Conservation (phyloP, 805 yeast genomes). For the Yamadazyma sp. region DNA sequence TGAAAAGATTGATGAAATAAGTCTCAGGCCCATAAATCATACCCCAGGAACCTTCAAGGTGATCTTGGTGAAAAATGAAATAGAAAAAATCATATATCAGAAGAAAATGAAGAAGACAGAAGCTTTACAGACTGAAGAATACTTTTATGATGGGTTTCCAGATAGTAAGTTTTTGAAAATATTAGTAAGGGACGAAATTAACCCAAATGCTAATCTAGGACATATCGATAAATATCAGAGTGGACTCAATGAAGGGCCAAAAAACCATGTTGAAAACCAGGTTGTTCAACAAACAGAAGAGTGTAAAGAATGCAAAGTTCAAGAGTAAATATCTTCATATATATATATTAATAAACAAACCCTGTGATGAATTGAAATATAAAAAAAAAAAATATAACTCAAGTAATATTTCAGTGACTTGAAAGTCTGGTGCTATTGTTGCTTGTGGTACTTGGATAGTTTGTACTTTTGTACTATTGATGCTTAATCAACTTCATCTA, state of each 20-base stretch:
- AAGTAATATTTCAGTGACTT: too few species aligned
- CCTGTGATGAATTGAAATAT: too few species aligned
- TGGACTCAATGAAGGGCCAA: conserved; percentile 8
- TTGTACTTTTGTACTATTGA: too few species aligned
- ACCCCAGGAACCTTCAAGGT: conserved; percentile 25
- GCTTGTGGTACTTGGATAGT: too few species aligned
- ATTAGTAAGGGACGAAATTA: conserved; percentile 55
- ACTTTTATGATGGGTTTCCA: conserved; percentile 71
- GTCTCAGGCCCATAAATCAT: conserved; percentile 22
- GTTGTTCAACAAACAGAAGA: conserved; percentile 4
- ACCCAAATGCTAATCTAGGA: conserved; percentile 54
- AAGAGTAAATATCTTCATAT: conserved; percentile 2
- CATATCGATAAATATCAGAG: conserved; percentile 50
- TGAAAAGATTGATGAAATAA: conserved; percentile 45
- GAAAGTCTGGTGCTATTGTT: too few species aligned
- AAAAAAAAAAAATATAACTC: too few species aligned
- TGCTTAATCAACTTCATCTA: conserved; percentile 19
- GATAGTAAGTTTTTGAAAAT: conserved; percentile 79
- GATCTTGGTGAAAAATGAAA: conserved; percentile 8
- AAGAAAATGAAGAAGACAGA: conserved; percentile 46
- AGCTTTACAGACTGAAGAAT: conserved; percentile 23
- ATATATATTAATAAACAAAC: too few species aligned
- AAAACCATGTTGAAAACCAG: conserved; percentile 1
- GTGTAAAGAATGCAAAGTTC: conserved; percentile 16
- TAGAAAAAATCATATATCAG: conserved; percentile 37